These are phyloP conservation scores for Camellia granthamiana DNA, from an alignment of 148 eudicot genomes.

Conservation along the genomic window DNA sequence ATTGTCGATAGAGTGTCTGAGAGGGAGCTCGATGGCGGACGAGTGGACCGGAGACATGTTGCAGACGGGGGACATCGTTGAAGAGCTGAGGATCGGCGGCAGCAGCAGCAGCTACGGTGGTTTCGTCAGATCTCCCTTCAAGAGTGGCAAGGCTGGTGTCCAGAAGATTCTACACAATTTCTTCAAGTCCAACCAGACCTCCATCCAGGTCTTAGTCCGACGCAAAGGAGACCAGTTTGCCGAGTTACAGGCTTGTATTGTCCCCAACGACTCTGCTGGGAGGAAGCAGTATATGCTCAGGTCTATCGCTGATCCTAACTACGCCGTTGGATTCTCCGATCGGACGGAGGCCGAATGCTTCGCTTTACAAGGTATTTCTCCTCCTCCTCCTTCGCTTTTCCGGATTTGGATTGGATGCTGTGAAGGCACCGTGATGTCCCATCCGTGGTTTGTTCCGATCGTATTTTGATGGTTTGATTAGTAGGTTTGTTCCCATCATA, in stretches of 20 bases:
- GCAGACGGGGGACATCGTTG: constrained; percentile 83
- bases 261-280: constrained; percentile 54
- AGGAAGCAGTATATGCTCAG: constrained; percentile 61
- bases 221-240: constrained; percentile 45
- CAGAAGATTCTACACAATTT: constrained; percentile 58
- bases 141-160: constrained; percentile 60
- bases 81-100: constrained; percentile 50
- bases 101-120: constrained; percentile 14
- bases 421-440: not conserved
- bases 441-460: too few relatives aligned
- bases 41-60: constrained; percentile 80
- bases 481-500: too few relatives aligned
- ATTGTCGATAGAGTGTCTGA: constrained; percentile 67
- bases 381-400: not conserved
- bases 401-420: not conserved
- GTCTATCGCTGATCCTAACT: constrained; percentile 76
- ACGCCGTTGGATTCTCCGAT: constrained; percentile 72
- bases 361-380: constrained; percentile 53
- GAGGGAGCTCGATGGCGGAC: constrained; percentile 68
- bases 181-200: constrained; percentile 50
- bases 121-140: constrained; percentile 48
- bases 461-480: too few relatives aligned
- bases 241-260: constrained; percentile 76
- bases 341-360: constrained; percentile 71
- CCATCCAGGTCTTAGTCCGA: constrained; percentile 57